Percentiles rank a stretch among this genome's conserved stretches.
Conservation (phyloP, 768 basidiomycete species). For the Tylopilus rubrobrunneus region DNA sequence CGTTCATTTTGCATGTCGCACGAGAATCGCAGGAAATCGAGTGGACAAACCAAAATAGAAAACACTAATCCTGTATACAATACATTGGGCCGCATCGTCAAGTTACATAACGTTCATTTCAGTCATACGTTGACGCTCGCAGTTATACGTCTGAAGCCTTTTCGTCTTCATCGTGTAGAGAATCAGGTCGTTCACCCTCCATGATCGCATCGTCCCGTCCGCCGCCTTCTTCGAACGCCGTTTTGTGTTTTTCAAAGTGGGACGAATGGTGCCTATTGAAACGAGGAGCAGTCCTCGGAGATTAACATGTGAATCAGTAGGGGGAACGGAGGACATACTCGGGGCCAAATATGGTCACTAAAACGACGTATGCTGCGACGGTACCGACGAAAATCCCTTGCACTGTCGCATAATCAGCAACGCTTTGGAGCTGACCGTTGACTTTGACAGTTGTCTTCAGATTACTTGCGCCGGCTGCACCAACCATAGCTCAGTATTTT, state of each 20-base stretch:
- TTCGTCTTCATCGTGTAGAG: slow-evolving; percentile 16
- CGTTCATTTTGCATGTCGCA: neutral
- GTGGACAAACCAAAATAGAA: neutral
- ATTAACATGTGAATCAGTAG: neutral
- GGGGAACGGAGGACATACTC: slow-evolving; percentile 44
- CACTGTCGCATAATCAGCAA: slow-evolving; percentile 69
- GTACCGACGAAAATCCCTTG: slow-evolving; percentile 88
- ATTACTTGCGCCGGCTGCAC: slow-evolving; percentile 53
- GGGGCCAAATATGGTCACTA: slow-evolving; percentile 76
- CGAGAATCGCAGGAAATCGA: neutral
- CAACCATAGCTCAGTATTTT: neutral
- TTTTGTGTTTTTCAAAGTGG: slow-evolving; percentile 81
- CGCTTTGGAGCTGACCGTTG: slow-evolving; percentile 36
- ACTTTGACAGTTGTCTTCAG: slow-evolving; percentile 46
- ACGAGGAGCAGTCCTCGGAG: neutral
- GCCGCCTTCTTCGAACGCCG: slow-evolving; percentile 76
- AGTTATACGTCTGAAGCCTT: slow-evolving; percentile 17
- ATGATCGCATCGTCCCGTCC: slow-evolving; percentile 49
- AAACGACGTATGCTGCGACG: slow-evolving; percentile 71
- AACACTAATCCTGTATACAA: neutral
- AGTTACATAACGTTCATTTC: neutral
- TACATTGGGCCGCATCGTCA: neutral
- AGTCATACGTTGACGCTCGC: neutral
- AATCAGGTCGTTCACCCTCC: slow-evolving; percentile 9
- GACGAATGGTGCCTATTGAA: slow-evolving; percentile 56